Evolutionary conservation across 2,329 filamentous ascomycete genomes (phyloP).

Genomic region (Pestalotiopsis sp.): DNA sequence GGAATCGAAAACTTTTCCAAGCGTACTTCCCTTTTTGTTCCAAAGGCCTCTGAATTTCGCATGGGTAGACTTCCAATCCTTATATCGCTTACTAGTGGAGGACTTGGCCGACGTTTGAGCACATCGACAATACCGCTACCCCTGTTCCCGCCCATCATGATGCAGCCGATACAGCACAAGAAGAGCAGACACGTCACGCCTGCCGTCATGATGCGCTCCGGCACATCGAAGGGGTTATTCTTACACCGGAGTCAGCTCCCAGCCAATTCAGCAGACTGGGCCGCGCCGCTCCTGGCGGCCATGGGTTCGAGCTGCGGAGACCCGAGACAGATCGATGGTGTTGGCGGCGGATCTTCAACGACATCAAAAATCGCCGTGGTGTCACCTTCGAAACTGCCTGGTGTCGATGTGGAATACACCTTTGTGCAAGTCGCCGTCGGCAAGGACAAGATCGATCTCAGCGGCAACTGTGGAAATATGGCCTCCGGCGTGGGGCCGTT

Average conservation of each 20-base stretch:
- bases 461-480: slow-evolving; percentile 66
- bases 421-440: slow-evolving; percentile 57
- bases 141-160: not conserved
- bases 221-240: slow-evolving; percentile 65
- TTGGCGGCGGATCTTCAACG: slow-evolving; percentile 25
- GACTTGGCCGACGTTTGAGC: no score
- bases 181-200: slow-evolving; percentile 25
- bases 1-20: no score
- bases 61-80: no score
- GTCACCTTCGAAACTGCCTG: slow-evolving; percentile 45
- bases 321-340: not conserved
- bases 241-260: slow-evolving; percentile 59
- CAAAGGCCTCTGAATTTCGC: no score
- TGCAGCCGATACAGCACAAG: not conserved
- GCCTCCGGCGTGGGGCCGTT: slow-evolving; percentile 59
- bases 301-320: slow-evolving; percentile 49
- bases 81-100: no score
- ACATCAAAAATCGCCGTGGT: slow-evolving; percentile 71
- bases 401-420: slow-evolving; percentile 32
- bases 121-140: not conserved
- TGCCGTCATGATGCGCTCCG: slow-evolving; percentile 55
- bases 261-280: slow-evolving; percentile 37
- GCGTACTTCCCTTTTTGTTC: no score
- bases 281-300: slow-evolving; percentile 51
- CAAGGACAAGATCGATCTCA: slow-evolving; percentile 54